Evolutionary conservation across 2,329 filamentous ascomycete species (phyloP).

Genomic region (Chaetomiaceae sp.): DNA sequence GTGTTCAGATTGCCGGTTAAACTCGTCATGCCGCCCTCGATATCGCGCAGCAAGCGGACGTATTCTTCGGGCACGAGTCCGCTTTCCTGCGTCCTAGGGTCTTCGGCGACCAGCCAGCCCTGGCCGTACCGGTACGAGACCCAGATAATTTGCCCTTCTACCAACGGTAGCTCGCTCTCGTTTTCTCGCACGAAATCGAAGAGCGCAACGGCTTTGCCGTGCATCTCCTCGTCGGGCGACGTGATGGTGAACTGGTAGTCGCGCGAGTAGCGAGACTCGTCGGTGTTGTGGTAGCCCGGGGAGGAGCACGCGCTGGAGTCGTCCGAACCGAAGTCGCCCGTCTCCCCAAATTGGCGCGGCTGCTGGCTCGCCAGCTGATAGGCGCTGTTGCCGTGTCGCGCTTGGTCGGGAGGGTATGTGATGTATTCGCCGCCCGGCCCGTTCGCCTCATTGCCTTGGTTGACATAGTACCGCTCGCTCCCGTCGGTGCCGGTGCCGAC

Average conservation of each 20-base stretch:
- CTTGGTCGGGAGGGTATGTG: slow-evolving; percentile 66
- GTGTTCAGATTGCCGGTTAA: slow-evolving; percentile 53
- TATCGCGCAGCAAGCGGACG: slow-evolving; percentile 84
- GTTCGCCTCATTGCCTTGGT: slow-evolving; percentile 64
- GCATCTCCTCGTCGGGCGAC: slow-evolving; percentile 94
- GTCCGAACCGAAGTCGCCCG: slow-evolving; percentile 52
- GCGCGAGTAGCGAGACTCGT: slow-evolving; percentile 77
- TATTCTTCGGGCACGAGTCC: slow-evolving; percentile 96
- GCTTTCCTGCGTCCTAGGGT: slow-evolving; percentile 89
- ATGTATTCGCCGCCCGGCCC: slow-evolving; percentile 76
- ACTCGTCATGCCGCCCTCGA: slow-evolving; percentile 82
- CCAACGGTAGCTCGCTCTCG: slow-evolving; percentile 88
- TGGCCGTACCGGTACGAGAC: slow-evolving; percentile 95
- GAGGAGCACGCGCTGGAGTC: slow-evolving; percentile 57
- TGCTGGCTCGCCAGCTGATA: slow-evolving; percentile 45
- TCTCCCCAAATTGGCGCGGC: slow-evolving; percentile 41
- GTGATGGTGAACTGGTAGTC: slow-evolving; percentile 95
- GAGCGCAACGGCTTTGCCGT: slow-evolving; percentile 89
- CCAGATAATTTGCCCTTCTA: slow-evolving; percentile 93
- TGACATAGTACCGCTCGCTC: slow-evolving; percentile 70
- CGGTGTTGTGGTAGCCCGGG: slow-evolving; percentile 54
- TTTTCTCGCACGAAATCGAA: slow-evolving; percentile 96
- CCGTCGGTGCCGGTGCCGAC: slow-evolving; percentile 64
- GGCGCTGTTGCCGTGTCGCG: slow-evolving; percentile 50
- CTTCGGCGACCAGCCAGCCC: slow-evolving; percentile 95